These are phyloP conservation scores for Fusarium bulbicola DNA, from an alignment of 2,329 filamentous ascomycete species.

Conservation along the genomic window DNA sequence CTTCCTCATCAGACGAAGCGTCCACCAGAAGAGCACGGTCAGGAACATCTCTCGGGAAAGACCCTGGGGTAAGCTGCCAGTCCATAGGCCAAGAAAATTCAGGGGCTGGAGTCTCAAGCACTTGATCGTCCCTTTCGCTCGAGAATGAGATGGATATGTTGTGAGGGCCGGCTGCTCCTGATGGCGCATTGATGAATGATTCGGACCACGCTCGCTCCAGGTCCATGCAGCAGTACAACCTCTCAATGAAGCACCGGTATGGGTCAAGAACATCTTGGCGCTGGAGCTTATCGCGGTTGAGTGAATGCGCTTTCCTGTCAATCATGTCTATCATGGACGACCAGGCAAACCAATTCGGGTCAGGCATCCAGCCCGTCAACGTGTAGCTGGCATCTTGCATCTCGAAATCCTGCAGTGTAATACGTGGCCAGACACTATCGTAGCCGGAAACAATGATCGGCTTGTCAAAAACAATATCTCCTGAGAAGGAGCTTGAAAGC, in stretches of 20 bases:
- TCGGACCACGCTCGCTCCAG: conserved; percentile 56
- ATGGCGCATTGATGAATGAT: conserved; percentile 37
- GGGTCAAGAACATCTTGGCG: conserved; percentile 1
- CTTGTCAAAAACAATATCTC: conserved; percentile 29
- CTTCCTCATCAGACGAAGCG: conserved; percentile 31
- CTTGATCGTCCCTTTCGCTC: conserved; percentile 10
- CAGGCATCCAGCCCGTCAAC: conserved; percentile 56
- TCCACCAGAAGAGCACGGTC: conserved; percentile 12
- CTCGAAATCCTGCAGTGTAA: conserved; percentile 49
- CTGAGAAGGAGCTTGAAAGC: not conserved
- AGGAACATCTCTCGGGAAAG: conserved; percentile 15
- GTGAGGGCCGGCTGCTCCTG: conserved; percentile 43
- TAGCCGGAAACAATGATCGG: conserved; percentile 37
- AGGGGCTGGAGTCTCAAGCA: not conserved
- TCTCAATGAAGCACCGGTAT: conserved; percentile 37
- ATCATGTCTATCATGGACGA: conserved; percentile 43
- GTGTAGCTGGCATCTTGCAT: conserved; percentile 51
- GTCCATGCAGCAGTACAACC: conserved; percentile 52
- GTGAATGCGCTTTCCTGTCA: conserved; percentile 37
- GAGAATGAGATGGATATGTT: conserved; percentile 47
- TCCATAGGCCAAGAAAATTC: conserved; percentile 40
- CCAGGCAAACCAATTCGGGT: conserved; percentile 49
- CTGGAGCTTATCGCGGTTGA: conserved; percentile 21
- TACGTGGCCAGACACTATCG: conserved; percentile 46
- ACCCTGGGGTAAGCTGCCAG: conserved; percentile 37